Base-by-base conservation (phyloP, 257 asterid species). In the Solanum chilense region DNA sequence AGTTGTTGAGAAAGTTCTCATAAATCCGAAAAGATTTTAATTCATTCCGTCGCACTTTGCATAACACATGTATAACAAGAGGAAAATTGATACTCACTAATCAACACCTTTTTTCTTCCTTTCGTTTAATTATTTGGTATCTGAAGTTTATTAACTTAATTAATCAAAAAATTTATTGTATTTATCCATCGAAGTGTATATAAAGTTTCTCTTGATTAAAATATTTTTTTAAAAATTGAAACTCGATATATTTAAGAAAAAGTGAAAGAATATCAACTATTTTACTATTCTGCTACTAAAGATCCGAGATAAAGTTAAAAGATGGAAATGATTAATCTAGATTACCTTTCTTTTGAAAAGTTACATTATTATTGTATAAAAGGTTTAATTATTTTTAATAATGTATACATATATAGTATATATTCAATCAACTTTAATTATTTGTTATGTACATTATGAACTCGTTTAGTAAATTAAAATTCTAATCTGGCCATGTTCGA, bases 31-130 rank as follows among this genome's bases (percentile, higher is more conserved):
- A 20, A 52, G 2, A 16, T 16, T 52, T 52, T 18, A 52, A 16
- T 6, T 2, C 2, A 6, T 3, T 5, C n/a, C 5, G 11, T 0
- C 5, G 4, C 5, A 3, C 64, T 18, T 7, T 3, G 1, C 64
- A 56, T 18, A 56, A 56, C 64, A 56, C 8, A 71, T 5, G 11
- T 9, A 71, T 7, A 35, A 71, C 27, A 66, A 66, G 33, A 23
- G 69, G 33, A 66, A 56, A 66, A 66, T 66, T 7, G 37, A 27
- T 66, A 6, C 9, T 27, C 37, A 12, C 2, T 49, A 49, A 21
- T 49, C 62, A 15, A 1, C 4, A 60, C 4, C 18, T n/a, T 64
- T 1, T 12, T 66, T 12, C 25, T 3, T 2, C 27, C 29, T 21
- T 25, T 16, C 9, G 3, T 31, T 69, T 71, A 33, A 9, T 71